These are phyloP conservation scores for Crithidia thermophila DNA, from an alignment of 208 protist species.

Conservation along the genomic window DNA sequence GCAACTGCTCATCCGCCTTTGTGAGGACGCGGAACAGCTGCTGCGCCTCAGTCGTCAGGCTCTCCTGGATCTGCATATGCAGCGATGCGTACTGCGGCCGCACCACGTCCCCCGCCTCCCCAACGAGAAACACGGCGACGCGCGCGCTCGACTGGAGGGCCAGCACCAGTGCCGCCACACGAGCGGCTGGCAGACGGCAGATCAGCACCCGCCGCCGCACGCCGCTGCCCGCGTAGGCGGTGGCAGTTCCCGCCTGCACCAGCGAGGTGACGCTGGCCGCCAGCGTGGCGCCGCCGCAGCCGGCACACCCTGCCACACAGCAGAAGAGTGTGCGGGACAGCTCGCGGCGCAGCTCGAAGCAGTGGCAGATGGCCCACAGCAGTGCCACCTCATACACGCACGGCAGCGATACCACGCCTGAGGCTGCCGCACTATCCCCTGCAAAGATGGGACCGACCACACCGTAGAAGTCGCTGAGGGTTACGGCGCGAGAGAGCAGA, in stretches of 20 bases:
- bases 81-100: conserved; percentile 35
- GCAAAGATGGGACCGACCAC: conserved; percentile 11
- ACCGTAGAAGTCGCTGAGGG: conserved; percentile 21
- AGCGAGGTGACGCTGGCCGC: conserved; percentile 6
- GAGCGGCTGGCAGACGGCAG: conserved; percentile 24
- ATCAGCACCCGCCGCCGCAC: conserved; percentile 26
- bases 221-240: background rate
- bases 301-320: conserved; percentile 23
- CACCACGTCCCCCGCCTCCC: conserved; percentile 45
- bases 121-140: conserved; percentile 44
- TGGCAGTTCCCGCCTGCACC: background rate
- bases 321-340: conserved; percentile 18
- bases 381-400: conserved; percentile 22
- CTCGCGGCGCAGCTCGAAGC: conserved; percentile 53
- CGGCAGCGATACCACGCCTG: background rate
- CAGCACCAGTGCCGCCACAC: conserved; percentile 38
- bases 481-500: conserved; percentile 31
- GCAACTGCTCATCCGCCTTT: conserved; percentile 58
- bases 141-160: conserved; percentile 33
- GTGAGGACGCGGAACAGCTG: conserved; percentile 46
- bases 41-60: conserved; percentile 22
- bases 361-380: conserved; percentile 48
- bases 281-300: conserved; percentile 26
- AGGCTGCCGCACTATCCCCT: background rate
- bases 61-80: conserved; percentile 32